Evolutionary conservation across 805 yeast species (phyloP).

Genomic region (Metschnikowia lunata): DNA sequence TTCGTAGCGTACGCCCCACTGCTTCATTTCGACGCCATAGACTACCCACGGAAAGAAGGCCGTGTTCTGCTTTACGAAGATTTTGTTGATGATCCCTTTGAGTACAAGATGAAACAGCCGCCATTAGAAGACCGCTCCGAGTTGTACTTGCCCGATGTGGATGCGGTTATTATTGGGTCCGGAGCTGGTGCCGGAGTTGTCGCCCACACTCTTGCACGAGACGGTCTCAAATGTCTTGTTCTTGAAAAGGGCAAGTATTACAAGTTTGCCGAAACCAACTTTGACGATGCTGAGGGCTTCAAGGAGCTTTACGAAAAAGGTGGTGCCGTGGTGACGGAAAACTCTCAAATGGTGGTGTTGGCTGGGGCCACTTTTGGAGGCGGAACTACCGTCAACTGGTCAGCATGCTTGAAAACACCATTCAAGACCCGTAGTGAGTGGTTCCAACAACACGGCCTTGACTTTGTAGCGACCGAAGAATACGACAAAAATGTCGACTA

Average conservation of each 20-base stretch:
- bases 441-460: constrained; percentile 43
- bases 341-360: constrained; percentile 33
- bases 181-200: constrained; percentile 54
- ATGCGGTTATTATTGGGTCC: constrained; percentile 47
- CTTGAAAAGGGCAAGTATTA: constrained; percentile 49
- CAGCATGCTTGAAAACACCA: constrained; percentile 48
- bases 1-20: constrained; percentile 29
- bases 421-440: constrained; percentile 49
- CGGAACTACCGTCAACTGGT: constrained; percentile 57
- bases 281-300: constrained; percentile 36
- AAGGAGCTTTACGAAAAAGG: constrained; percentile 35
- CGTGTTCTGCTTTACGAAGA: constrained; percentile 27
- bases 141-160: constrained; percentile 35
- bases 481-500: constrained; percentile 44
- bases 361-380: constrained; percentile 58
- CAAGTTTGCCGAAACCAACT: constrained; percentile 29
- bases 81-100: constrained; percentile 21
- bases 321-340: constrained; percentile 33
- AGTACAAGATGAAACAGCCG: constrained; percentile 27
- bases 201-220: constrained; percentile 41
- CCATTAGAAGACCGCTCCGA: constrained; percentile 27
- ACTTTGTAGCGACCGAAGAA: constrained; percentile 40
- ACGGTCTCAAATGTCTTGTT: constrained; percentile 42
- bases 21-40: constrained; percentile 33
- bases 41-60: constrained; percentile 33